Evolutionary conservation across 345 rosid species (phyloP).

Genomic region (Aurinia saxatilis): DNA sequence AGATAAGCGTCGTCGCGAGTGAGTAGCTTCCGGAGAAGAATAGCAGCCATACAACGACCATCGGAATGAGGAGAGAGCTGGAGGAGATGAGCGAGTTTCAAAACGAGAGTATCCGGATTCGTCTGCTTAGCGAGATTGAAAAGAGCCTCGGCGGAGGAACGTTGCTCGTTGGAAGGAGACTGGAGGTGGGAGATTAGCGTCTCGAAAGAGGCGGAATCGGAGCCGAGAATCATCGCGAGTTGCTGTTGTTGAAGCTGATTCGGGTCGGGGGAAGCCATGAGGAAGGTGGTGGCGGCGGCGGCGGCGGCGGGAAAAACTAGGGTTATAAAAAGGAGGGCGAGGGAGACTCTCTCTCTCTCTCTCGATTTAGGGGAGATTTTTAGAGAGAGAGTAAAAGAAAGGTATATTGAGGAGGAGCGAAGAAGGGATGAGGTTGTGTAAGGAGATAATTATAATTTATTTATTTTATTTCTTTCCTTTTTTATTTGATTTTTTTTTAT

Average conservation of each 20-base stretch:
- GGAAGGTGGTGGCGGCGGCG: slow-evolving; percentile 30
- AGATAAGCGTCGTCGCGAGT: slow-evolving; percentile 86
- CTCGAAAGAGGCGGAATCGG: slow-evolving; percentile 81
- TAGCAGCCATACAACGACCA: slow-evolving; percentile 88
- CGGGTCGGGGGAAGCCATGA: slow-evolving; percentile 67
- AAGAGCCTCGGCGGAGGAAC: slow-evolving; percentile 76
- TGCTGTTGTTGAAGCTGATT: slow-evolving; percentile 75
- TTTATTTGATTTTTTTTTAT: not conserved
- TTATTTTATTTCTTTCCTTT: not conserved
- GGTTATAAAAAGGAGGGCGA: slow-evolving; percentile 12
- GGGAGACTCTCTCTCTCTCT: slow-evolving; percentile 17
- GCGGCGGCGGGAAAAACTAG: slow-evolving; percentile 32
- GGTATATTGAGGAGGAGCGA: slow-evolving; percentile 15
- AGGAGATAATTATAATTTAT: slow-evolving; percentile 15
- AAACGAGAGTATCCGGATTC: slow-evolving; percentile 77
- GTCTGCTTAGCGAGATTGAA: slow-evolving; percentile 88
- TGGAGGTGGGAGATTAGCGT: slow-evolving; percentile 76
- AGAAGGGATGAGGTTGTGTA: slow-evolving; percentile 13
- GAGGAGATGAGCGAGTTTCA: slow-evolving; percentile 80
- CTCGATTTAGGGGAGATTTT: slow-evolving; percentile 1
- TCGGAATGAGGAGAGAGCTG: slow-evolving; percentile 68
- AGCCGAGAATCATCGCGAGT: slow-evolving; percentile 72
- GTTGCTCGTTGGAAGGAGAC: slow-evolving; percentile 93
- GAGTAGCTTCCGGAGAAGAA: slow-evolving; percentile 87
- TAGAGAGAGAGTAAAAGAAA: slow-evolving; percentile 22